Base-by-base conservation (phyloP, 345 rosid species). In the Camelina hispida region DNA sequence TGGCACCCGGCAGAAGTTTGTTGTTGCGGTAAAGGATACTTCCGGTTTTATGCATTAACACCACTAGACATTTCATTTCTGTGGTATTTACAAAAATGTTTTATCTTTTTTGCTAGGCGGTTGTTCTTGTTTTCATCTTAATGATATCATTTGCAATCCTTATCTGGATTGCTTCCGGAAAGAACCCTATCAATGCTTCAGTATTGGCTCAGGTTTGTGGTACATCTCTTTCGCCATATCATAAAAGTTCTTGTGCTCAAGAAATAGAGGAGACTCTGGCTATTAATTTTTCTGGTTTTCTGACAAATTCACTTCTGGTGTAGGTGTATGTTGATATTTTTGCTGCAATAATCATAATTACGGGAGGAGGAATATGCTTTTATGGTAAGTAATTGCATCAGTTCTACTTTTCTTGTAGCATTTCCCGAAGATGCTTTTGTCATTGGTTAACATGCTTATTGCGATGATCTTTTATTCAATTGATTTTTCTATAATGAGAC, bases 1-100 rank as follows among this genome's bases (percentile, higher is more conserved):
- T 66, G 89, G 87, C 13, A 84, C 86, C 52, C 72, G 91, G 1
- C 91, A 87, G 79, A 87, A 85, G 66, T 71, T 85, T 70, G 91
- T 87, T 60, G 81, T 80, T 80, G 75, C 50, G 85, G 91, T 87
- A 81, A 43, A 79, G 30, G 56, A 61, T 58, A 68, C 23, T 58
- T 15, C 34, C 0, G 17, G 40, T 50, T 57, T 71, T 71, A 12
- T 58, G 42, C 57, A 32, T 42, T 4, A 30, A 48, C 34, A 48
- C 34, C 66, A 16, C 8, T 55, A 18, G 32, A 25, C 57, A 50
- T 65, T 9, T 11, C 46, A 37, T 38, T 9, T 7, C 1, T 77
- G 18, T 63, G 63, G 12, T 71, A 9, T 28, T 50, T 25, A 48
- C 46, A 58, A 25, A 57, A 23, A 56, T 42, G 28, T 59, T 75